Base-by-base conservation (phyloP, 2,329 filamentous ascomycete genomes). In the Diaporthe citrichinensis region DNA sequence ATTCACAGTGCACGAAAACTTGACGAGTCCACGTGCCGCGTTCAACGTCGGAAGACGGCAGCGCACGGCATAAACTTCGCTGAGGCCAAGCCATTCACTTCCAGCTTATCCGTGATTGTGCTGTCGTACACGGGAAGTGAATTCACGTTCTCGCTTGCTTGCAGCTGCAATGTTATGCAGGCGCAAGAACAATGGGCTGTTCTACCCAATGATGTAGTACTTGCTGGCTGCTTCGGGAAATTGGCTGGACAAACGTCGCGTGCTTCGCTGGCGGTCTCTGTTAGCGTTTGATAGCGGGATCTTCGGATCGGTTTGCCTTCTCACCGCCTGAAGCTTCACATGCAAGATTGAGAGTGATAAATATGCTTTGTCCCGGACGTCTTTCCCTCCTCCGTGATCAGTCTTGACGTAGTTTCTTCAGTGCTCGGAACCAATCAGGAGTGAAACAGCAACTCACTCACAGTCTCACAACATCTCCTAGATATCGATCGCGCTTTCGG, bases 401-500 rank as follows among this genome's bases (percentile, higher is more conserved):
- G 34, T 55, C 39, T 25, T 31, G 23, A 53, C 34, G 25, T 44
- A n/a, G 15, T 23, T 73, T 17, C 46, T 51, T 53, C 44, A 62
- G 34, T 31, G 31, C 36, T 53, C 8, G 25, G n/a, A 39, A 62
- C 14, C n/a, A 34, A 62, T 36, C 71, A 57, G 55, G n/a, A 46
- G 34, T 39, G 31, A 17, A 25, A 41, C 17, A 31, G n/a, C 46
- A 36, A 34, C 41, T 20, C 25, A 31, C 10, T n/a, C 41, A 14
- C 57, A 46, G 34, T 25, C 34, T 62, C 34, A 65, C 31, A 74
- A 20, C 8, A 49, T 59, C 69, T n/a, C 62, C 44, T 23, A 71
- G 12, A 80, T 78, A 78, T 82, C 79, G 89, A 90, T 90, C 90
- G 89, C 90, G 88, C 87, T 87, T 79, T 77, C 80, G 85, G 84